phyloP scores from a whole-genome alignment of 2,329 filamentous ascomycete genomes.

The Purpureocillium lavendulum region DNA sequence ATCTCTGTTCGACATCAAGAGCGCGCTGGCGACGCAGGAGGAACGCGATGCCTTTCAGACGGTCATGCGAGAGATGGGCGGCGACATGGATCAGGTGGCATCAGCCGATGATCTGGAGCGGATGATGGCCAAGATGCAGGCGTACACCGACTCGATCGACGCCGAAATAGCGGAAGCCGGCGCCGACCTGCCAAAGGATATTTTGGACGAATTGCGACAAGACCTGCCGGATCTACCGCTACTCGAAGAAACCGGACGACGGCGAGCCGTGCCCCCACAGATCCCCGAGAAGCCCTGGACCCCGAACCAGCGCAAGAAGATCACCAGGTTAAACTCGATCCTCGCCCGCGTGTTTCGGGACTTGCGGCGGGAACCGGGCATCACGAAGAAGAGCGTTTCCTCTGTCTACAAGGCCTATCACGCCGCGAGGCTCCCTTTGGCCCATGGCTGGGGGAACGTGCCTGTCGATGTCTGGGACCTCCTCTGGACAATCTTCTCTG shows the following conservation, averaged over 20 bases:
- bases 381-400: slow-evolving; percentile 26
- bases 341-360: slow-evolving; percentile 20
- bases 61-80: slow-evolving; percentile 24
- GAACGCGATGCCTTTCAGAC: slow-evolving; percentile 25
- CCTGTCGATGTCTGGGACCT: slow-evolving; percentile 53
- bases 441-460: slow-evolving; percentile 43
- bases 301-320: slow-evolving; percentile 27
- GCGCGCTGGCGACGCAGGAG: slow-evolving; percentile 24
- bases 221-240: slow-evolving; percentile 17
- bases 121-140: slow-evolving; percentile 22
- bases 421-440: slow-evolving; percentile 33
- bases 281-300: slow-evolving; percentile 28
- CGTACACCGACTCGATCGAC: slow-evolving; percentile 26
- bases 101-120: slow-evolving; percentile 25
- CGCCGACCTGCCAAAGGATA: slow-evolving; percentile 21
- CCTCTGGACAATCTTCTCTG: slow-evolving; percentile 56
- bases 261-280: slow-evolving; percentile 19
- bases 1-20: slow-evolving; percentile 28
- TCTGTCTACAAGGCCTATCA: slow-evolving; percentile 43
- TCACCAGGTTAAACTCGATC: slow-evolving; percentile 25
- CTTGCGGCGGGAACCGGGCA: slow-evolving; percentile 14
- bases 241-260: slow-evolving; percentile 14
- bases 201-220: slow-evolving; percentile 21
- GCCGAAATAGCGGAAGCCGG: slow-evolving; percentile 22
- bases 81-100: slow-evolving; percentile 19